Evolutionary conservation across 495 filamentous ascomycete species (phyloP).

Genomic region (Cenococcum geophilum): DNA sequence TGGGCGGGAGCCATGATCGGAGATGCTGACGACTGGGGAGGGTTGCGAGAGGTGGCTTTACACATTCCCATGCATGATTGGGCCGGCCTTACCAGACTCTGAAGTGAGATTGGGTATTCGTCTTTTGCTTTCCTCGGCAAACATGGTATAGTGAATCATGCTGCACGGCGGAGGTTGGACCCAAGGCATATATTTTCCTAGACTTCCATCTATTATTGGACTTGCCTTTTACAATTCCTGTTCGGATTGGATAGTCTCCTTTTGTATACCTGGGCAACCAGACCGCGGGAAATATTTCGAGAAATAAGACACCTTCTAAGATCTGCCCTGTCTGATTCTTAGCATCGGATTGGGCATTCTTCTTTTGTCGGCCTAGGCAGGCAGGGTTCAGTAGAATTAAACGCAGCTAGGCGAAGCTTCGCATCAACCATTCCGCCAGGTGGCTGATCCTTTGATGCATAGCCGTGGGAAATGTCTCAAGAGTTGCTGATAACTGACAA

Average conservation of each 20-base stretch:
- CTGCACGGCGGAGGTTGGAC: background rate
- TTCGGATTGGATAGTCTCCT: slow-evolving; percentile 8
- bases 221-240: background rate
- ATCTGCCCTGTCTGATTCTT: too few relatives aligned
- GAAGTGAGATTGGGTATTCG: slow-evolving; percentile 2
- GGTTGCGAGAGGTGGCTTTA: too few relatives aligned
- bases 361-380: background rate
- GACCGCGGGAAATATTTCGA: background rate
- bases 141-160: background rate
- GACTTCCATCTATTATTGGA: background rate
- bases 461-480: too few relatives aligned
- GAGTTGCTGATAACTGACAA: too few relatives aligned
- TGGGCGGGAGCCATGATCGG: too few relatives aligned
- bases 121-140: slow-evolving; percentile 4
- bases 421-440: too few relatives aligned
- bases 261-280: background rate
- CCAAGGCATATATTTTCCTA: background rate
- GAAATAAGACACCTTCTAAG: too few relatives aligned
- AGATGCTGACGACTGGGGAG: too few relatives aligned
- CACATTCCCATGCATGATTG: too few relatives aligned
- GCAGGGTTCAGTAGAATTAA: background rate
- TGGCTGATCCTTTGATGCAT: too few relatives aligned
- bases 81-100: background rate
- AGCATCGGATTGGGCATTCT: slow-evolving; percentile 5
- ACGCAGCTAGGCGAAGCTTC: too few relatives aligned